These are phyloP conservation scores for Tolypocladium guangdongense DNA, from an alignment of 2,329 filamentous ascomycete species.

Conservation along the genomic window DNA sequence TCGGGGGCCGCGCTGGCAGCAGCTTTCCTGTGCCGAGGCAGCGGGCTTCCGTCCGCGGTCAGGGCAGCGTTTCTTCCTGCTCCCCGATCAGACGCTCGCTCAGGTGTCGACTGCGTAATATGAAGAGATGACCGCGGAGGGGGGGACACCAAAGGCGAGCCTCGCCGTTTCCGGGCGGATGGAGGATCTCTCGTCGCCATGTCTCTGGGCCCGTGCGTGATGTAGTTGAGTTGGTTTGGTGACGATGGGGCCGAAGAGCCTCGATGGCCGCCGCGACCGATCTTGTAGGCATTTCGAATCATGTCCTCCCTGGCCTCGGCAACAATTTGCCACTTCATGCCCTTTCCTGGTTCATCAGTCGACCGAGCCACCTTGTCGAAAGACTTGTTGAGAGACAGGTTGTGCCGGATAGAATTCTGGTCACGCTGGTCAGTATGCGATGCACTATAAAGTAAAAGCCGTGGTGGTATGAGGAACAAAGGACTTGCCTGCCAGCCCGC, in stretches of 20 bases:
- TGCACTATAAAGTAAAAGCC: not conserved
- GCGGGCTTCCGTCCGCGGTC: constrained; percentile 48
- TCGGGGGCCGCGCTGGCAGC: constrained; percentile 16
- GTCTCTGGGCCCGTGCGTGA: constrained; percentile 47
- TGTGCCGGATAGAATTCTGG: constrained; percentile 92
- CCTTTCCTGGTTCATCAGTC: constrained; percentile 93
- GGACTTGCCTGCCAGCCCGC: constrained; percentile 77
- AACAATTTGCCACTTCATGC: constrained; percentile 97
- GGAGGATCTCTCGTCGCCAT: constrained; percentile 39
- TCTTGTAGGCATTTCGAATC: constrained; percentile 57
- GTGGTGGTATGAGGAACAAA: not conserved
- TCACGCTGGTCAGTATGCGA: constrained; percentile 5
- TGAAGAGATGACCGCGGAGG: constrained; percentile 38
- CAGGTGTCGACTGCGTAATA: constrained; percentile 46
- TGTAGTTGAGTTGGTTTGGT: constrained; percentile 47
- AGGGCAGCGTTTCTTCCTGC: constrained; percentile 24
- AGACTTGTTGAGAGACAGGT: constrained; percentile 85
- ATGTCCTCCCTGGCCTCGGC: constrained; percentile 80
- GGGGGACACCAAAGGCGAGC: constrained; percentile 44
- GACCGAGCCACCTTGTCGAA: constrained; percentile 89
- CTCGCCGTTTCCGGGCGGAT: constrained; percentile 47
- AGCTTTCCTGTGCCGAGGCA: constrained; percentile 44
- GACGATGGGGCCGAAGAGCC: constrained; percentile 65
- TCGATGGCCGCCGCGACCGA: constrained; percentile 51
- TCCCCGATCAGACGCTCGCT: constrained; percentile 34